Percentiles rank a stretch among this genome's conserved stretches.
phyloP scores from a whole-genome alignment of 805 yeast species.

The Candida tallmaniae region DNA sequence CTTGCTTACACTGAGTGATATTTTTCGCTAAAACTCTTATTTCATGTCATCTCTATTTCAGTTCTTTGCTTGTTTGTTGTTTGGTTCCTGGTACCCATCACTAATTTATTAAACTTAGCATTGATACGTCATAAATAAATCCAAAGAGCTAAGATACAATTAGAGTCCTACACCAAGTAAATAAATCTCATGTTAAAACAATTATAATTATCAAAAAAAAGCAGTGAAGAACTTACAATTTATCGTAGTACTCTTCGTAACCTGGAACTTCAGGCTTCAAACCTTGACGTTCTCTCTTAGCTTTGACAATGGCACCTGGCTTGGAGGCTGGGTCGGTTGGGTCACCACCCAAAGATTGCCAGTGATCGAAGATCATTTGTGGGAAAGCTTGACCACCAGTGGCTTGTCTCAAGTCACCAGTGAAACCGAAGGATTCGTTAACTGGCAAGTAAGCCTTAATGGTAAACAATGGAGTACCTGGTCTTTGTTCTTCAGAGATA shows the following conservation, averaged over 20 bases:
- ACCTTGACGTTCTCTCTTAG: conserved; percentile 91
- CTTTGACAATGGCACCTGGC: conserved; percentile 57
- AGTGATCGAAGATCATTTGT: conserved; percentile 99
- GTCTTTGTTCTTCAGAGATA: conserved; percentile 98
- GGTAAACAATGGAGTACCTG: conserved; percentile 99
- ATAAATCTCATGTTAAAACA: conserved; percentile 1
- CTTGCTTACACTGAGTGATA: too few species aligned
- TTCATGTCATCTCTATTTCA: too few species aligned
- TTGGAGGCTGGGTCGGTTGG: conserved; percentile 79
- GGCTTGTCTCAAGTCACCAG: conserved; percentile 98
- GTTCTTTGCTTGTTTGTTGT: too few species aligned
- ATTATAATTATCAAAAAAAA: conserved; percentile 3
- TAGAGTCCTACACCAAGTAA: too few species aligned
- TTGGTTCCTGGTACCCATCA: too few species aligned
- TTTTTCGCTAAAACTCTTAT: too few species aligned
- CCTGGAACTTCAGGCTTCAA: conserved; percentile 97
- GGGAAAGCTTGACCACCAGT: conserved; percentile 99
- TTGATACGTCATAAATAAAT: too few species aligned
- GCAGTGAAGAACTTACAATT: conserved; percentile 47
- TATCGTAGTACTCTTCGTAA: conserved; percentile 98
- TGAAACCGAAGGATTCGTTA: conserved; percentile 99
- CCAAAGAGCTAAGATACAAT: too few species aligned
- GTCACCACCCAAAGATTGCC: conserved; percentile 89
- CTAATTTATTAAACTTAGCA: too few species aligned
- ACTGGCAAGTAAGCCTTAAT: conserved; percentile 99